These are phyloP conservation scores for Tylopilus subfusipes DNA, from an alignment of 768 basidiomycete species.

Conservation along the genomic window DNA sequence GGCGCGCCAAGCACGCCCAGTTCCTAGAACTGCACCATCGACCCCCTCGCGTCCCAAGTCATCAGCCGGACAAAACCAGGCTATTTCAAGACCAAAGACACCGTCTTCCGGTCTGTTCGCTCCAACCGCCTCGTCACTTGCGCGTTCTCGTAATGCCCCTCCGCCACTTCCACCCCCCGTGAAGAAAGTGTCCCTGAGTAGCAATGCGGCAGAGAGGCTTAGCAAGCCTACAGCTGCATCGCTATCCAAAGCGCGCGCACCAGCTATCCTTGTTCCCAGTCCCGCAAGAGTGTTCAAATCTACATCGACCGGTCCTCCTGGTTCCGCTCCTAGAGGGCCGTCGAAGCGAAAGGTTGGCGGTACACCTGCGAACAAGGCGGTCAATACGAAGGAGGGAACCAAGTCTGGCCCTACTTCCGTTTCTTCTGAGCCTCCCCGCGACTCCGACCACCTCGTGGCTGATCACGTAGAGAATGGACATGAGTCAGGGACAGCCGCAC, in stretches of 20 bases:
- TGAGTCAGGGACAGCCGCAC: slow-evolving; percentile 12
- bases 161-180: slow-evolving; percentile 44
- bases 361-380: slow-evolving; percentile 25
- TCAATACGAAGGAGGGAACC: slow-evolving; percentile 18
- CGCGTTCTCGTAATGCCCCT: slow-evolving; percentile 56
- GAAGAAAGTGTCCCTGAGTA: slow-evolving; percentile 54
- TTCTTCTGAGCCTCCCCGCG: slow-evolving; percentile 22
- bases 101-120: slow-evolving; percentile 70
- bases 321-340: slow-evolving; percentile 26
- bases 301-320: slow-evolving; percentile 27
- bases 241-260: slow-evolving; percentile 54
- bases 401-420: slow-evolving; percentile 20
- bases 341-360: slow-evolving; percentile 28
- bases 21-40: slow-evolving; percentile 30
- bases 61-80: slow-evolving; percentile 21
- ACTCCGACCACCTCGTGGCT: slow-evolving; percentile 17
- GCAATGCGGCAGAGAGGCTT: slow-evolving; percentile 58
- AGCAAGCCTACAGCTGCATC: slow-evolving; percentile 85
- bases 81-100: slow-evolving; percentile 48
- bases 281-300: slow-evolving; percentile 30
- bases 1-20: slow-evolving; percentile 22
- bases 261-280: slow-evolving; percentile 13
- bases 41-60: slow-evolving; percentile 39
- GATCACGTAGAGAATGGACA: slow-evolving; percentile 28
- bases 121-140: slow-evolving; percentile 80